Conservation (phyloP, 208 protist genomes). For the Spironucleus salmonicida region DNA sequence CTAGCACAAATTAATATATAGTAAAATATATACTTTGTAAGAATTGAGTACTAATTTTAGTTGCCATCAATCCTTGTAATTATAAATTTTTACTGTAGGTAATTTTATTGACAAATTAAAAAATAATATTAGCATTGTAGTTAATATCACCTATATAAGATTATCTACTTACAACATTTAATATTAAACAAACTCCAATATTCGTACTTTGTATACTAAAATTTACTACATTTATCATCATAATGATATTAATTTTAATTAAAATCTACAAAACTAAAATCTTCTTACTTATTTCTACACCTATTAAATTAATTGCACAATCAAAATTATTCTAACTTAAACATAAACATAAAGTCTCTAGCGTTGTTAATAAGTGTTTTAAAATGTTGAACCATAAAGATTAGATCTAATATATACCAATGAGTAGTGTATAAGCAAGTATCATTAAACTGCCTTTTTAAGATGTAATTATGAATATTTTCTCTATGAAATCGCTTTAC, state of each 20-base stretch:
- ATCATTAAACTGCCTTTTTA: slow-evolving; percentile 17
- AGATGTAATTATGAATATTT: slow-evolving; percentile 22
- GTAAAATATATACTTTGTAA: no score
- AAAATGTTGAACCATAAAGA: slow-evolving; percentile 20
- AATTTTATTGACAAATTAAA: no score
- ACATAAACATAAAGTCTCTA: not conserved
- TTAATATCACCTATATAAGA: slow-evolving; percentile 7
- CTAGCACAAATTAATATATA: no score
- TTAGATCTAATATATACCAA: slow-evolving; percentile 15
- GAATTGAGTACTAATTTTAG: no score
- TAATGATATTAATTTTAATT: slow-evolving; percentile 21
- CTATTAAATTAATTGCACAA: slow-evolving; percentile 10
- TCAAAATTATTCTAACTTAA: slow-evolving; percentile 12
- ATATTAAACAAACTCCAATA: slow-evolving; percentile 9
- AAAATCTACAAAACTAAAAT: slow-evolving; percentile 12
- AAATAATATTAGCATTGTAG: slow-evolving; percentile 6
- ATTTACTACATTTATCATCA: slow-evolving; percentile 9
- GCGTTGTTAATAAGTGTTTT: slow-evolving; percentile 16
- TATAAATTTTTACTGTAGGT: slow-evolving; percentile 18
- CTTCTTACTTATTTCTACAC: not conserved
- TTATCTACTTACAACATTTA: not conserved
- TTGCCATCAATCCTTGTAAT: no score
- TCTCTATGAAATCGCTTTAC: not conserved
- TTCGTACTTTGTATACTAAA: not conserved
- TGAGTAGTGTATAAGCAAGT: slow-evolving; percentile 11